A percentile compares a stretch with the other conserved stretches of the same genome.
Conservation (phyloP, 1,139 yeast genomes). For the Sugiyamaella grinbergsii region DNA sequence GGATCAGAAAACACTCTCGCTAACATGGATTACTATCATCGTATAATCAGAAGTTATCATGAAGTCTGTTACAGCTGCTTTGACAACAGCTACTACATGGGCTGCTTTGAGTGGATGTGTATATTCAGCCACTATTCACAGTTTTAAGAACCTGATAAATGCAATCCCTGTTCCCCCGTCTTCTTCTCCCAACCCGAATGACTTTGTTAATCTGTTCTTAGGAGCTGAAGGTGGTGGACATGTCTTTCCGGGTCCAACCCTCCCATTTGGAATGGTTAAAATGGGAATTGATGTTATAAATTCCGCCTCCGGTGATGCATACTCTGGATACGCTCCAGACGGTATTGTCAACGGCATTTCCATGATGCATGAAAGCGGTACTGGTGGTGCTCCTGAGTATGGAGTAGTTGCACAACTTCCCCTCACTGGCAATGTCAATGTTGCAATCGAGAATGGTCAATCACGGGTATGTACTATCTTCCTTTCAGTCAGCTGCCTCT, state of each 20-base stretch:
- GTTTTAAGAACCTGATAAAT: background rate
- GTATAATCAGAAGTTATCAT: too few relatives aligned
- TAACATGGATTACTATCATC: too few relatives aligned
- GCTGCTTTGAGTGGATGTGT: background rate
- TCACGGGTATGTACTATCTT: constrained; percentile 8
- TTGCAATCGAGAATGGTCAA: constrained; percentile 19
- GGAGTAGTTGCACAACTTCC: constrained; percentile 23
- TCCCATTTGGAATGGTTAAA: constrained; percentile 49
- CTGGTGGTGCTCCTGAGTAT: constrained; percentile 45
- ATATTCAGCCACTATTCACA: background rate
- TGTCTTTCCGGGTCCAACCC: constrained; percentile 46
- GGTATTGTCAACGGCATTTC: constrained; percentile 45
- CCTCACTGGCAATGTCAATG: constrained; percentile 18
- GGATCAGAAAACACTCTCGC: too few relatives aligned
- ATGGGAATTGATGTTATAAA: constrained; percentile 45
- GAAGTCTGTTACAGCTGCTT: background rate
- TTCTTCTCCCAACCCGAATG: constrained; percentile 7
- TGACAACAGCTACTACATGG: background rate
- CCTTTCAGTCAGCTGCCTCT: background rate
- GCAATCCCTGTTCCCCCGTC: background rate
- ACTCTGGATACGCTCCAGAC: constrained; percentile 45
- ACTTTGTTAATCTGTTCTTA: constrained; percentile 25
- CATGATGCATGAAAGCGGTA: constrained; percentile 49
- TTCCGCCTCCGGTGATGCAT: constrained; percentile 38
- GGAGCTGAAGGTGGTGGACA: constrained; percentile 47